phyloP scores from a whole-genome alignment of 169 alveolate genomes.

The Plasmodium malariae region DNA sequence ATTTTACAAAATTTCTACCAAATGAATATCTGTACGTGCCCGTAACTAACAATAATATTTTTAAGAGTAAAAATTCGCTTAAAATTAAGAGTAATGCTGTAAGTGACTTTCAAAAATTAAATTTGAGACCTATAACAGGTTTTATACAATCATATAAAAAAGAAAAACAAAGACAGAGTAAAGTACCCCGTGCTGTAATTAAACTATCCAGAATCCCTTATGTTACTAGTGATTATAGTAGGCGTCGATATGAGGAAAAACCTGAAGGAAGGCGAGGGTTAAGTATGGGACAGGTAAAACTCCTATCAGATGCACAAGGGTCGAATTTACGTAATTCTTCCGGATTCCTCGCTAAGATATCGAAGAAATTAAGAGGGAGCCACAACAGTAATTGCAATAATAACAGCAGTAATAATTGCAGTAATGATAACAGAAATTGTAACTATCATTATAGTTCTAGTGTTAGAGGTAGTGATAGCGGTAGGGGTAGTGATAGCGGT shows the following conservation, averaged over 20 bases:
- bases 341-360: conserved; percentile 45
- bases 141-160: conserved; percentile 66
- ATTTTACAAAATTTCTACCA: conserved; percentile 43
- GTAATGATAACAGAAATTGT: too few relatives aligned
- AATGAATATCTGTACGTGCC: conserved; percentile 69
- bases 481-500: too few relatives aligned
- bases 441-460: too few relatives aligned
- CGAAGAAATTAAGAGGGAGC: neutral
- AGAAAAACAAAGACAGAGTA: conserved; percentile 17
- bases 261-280: neutral
- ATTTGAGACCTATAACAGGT: conserved; percentile 71
- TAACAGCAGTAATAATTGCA: neutral
- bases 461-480: too few relatives aligned
- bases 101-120: conserved; percentile 68
- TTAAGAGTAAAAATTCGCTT: conserved; percentile 39
- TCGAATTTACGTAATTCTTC: conserved; percentile 28
- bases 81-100: conserved; percentile 44
- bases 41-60: conserved; percentile 38
- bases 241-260: neutral
- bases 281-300: neutral
- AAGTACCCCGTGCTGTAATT: conserved; percentile 26
- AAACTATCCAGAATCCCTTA: conserved; percentile 40
- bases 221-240: conserved; percentile 7
- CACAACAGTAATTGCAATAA: neutral
- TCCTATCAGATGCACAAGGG: conserved; percentile 12